Base-by-base conservation (phyloP, 2,329 filamentous ascomycete genomes). In the Aspergillus flavus region DNA sequence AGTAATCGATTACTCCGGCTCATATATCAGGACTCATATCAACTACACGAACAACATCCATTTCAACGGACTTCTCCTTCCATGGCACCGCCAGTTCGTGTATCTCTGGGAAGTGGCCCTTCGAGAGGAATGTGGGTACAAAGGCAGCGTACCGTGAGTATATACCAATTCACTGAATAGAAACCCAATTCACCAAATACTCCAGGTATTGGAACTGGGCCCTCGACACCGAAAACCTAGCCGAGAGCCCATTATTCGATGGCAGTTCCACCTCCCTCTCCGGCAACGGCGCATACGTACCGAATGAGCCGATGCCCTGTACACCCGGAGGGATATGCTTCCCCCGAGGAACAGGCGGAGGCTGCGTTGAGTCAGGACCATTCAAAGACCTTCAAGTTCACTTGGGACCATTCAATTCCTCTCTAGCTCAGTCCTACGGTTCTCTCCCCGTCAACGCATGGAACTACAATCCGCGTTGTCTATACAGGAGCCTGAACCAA, bases 241-340 rank as follows among this genome's bases (percentile, higher is more conserved):
- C 56, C 30, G 48, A 59, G 2, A 66, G 61, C n/a, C 61, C 64
- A 16, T 43, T 64, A 2, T 64, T 66, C 30, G 64, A 66, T 23
- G 61, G 56, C 14, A 59, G 48, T n/a, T 2, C 23, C 1, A 60
- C 70, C 2, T 71, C 68, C 3, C 66, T 68, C 19, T 66, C 64
- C 7, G 65, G 68, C 14, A 69, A 74, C 26, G 70, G 71, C 11
- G 68, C 61, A 2, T 62, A 36, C 11, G 64, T 58, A n/a, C 64
- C 69, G 32, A 14, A 60, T 23, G n/a, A n/a, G 7, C 30, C n/a
- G 12, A 19, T 4, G 1, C n/a, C 39, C 19, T 45, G 52, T n/a
- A 43, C 11, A 7, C 28, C 50, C 12, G 26, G 26, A n/a, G n/a
- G n/a, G 4, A 11, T 3, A 39, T 56, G 46, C 12, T 23, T 61